phyloP scores from a whole-genome alignment of 768 basidiomycete species.

The Leccinum sublutescens region DNA sequence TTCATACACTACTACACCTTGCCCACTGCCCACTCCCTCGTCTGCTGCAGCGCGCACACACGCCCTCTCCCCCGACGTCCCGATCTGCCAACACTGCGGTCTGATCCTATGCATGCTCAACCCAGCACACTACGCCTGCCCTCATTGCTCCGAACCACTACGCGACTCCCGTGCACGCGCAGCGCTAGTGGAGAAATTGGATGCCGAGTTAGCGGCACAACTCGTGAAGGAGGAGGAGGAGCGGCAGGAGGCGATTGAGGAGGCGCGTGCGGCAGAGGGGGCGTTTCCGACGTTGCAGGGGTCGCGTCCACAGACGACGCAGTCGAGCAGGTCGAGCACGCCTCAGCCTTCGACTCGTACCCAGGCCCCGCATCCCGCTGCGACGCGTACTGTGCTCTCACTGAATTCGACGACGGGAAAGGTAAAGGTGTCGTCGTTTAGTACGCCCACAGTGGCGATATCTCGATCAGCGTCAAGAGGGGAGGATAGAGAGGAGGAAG shows the following conservation, averaged over 20 bases:
- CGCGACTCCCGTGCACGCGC: conserved; percentile 34
- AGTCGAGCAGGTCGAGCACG: neutral
- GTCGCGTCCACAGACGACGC: neutral
- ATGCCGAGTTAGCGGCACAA: conserved; percentile 42
- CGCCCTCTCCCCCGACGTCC: conserved; percentile 51
- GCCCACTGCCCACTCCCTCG: neutral
- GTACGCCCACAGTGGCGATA: conserved; percentile 30
- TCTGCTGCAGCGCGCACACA: conserved; percentile 51
- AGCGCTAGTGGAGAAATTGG: conserved; percentile 43
- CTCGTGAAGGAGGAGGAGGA: conserved; percentile 49
- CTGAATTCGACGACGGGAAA: conserved; percentile 51
- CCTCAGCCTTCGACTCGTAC: neutral
- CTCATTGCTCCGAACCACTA: conserved; percentile 47
- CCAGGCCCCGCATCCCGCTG: conserved; percentile 10
- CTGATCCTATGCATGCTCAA: conserved; percentile 62
- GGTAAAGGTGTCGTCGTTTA: conserved; percentile 55
- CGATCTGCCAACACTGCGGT: conserved; percentile 58
- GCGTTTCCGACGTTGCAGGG: conserved; percentile 57
- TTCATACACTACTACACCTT: neutral
- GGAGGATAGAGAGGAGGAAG: conserved; percentile 36
- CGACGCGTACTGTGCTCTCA: conserved; percentile 60
- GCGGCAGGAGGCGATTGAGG: conserved; percentile 44
- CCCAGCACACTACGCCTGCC: conserved; percentile 52
- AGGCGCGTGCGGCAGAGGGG: conserved; percentile 50
- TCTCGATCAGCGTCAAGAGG: conserved; percentile 37